Percentiles rank a stretch among this genome's conserved stretches.
phyloP scores from a whole-genome alignment of 768 basidiomycete species.

The Mycena albidolilacea region DNA sequence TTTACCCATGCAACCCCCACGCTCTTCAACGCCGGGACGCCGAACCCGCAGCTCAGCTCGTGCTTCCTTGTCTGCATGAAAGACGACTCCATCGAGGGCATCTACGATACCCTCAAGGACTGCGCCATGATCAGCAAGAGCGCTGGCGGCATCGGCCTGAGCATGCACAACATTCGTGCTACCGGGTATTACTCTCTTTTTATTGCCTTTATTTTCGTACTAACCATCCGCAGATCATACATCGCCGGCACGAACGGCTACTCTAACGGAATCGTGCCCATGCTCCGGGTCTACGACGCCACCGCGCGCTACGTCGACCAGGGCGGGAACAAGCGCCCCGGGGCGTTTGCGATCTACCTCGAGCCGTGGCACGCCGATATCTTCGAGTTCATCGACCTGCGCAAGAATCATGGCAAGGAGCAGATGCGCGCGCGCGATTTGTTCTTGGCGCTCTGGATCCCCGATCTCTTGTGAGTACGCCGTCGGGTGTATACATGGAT shows the following conservation, averaged over 20 bases:
- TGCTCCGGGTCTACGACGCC: constrained; percentile 98
- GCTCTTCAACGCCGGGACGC: constrained; percentile 99
- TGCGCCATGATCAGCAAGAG: constrained; percentile 99
- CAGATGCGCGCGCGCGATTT: constrained; percentile 97
- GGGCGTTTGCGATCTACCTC: constrained; percentile 98
- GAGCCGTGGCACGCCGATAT: constrained; percentile 99
- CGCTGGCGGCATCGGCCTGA: constrained; percentile 98
- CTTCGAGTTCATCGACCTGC: constrained; percentile 96
- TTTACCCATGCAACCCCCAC: constrained; percentile 99
- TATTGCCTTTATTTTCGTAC: not conserved
- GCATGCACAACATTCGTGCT: constrained; percentile 96
- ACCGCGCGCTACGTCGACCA: constrained; percentile 99
- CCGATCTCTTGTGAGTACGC: constrained; percentile 89
- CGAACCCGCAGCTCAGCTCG: constrained; percentile 92
- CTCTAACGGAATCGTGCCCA: constrained; percentile 98
- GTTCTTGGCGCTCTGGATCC: constrained; percentile 99
- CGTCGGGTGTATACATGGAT: not conserved
- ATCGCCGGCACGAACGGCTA: constrained; percentile 99
- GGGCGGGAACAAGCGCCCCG: constrained; percentile 99
- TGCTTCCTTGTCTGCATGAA: constrained; percentile 99
- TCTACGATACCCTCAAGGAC: constrained; percentile 97
- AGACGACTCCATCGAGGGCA: constrained; percentile 99
- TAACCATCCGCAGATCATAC: constrained; percentile 77
- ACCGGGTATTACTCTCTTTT: constrained; percentile 74
- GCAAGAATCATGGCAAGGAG: constrained; percentile 99